Base-by-base conservation (phyloP, 257 asterid genomes). In the Lithospermum erythrorhizon region DNA sequence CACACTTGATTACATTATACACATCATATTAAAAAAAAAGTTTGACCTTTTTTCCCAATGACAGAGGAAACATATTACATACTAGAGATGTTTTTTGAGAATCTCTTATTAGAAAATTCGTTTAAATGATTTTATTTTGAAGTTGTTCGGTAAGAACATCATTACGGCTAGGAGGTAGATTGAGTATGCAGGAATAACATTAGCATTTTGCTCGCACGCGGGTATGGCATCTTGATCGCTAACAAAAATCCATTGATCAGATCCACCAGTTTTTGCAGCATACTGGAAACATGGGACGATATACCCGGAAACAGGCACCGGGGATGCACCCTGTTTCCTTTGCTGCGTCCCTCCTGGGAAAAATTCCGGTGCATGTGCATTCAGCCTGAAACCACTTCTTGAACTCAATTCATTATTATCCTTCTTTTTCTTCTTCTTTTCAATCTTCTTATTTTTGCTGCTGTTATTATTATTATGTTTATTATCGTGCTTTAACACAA, bases 351-450 rank as follows among this genome's bases (percentile, higher is more conserved):
- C 22, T 49, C 88, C 70, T 6, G 97, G 99, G 15, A 89, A 94
- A 52, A 86, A 93, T 37, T 83, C 99, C 60, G 97, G 97, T 6
- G 97, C 99, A 49, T 89, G 80, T 16, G 78, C 95, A 64, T 89
- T 93, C 73, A 89, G 80, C 61, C 71, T 81, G 78, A 93, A 91
- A 25, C 67, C 61, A 45, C 32, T 55, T 37, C 48, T 24, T 1
- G 35, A 27, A 7, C 57, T 16, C 13, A 54, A 17, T 58, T 59
- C 32, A 27, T 27, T 57, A 0, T 21, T 27, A 10, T 15, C 37
- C 10, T 7, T 62, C 20, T n/a, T n/a, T n/a, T n/a, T 32, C 6
- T 35, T 59, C 21, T 47, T 68, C 16, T 60, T 54, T 14, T 47
- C 61, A 3, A 27, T 27, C 51, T 23, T 52, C 64, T 65, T 63